Conservation (phyloP, 129 eudicot genomes). For the Gnaphalium uliginosum region DNA sequence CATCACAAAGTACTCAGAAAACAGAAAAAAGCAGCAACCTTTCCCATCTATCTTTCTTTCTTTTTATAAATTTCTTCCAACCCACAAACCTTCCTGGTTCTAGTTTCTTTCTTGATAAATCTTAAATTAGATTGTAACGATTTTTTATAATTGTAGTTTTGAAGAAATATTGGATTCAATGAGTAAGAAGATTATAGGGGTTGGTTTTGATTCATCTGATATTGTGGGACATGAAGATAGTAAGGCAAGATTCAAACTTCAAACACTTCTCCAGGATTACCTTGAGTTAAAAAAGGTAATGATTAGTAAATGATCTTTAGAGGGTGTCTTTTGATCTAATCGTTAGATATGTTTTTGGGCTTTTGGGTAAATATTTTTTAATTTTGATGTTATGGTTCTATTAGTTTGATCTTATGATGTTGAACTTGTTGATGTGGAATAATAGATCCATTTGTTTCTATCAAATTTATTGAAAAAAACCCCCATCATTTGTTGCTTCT, state of each 20-base stretch:
- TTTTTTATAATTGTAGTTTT: not conserved
- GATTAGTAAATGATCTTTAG: not conserved
- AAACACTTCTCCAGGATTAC: constrained; percentile 50
- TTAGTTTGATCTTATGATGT: constrained; percentile 8
- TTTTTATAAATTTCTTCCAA: not conserved
- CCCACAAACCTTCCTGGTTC: constrained; percentile 15
- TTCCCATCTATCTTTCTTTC: constrained; percentile 23
- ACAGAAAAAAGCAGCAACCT: constrained; percentile 28
- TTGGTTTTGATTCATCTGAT: constrained; percentile 35
- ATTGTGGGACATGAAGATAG: constrained; percentile 26
- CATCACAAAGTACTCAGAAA: constrained; percentile 33
- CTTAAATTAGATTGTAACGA: not conserved
- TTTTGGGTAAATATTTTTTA: not conserved
- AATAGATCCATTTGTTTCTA: constrained; percentile 13
- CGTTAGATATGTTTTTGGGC: not conserved
- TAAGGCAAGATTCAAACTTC: constrained; percentile 47
- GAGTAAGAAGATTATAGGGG: constrained; percentile 53
- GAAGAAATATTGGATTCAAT: constrained; percentile 32
- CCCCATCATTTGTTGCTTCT: not conserved
- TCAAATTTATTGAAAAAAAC: not conserved
- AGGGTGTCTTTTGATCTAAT: not conserved
- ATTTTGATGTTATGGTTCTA: not conserved
- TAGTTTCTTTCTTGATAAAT: constrained; percentile 5
- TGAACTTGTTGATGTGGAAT: not conserved
- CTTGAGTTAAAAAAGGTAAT: not conserved